A percentile compares a stretch with the other conserved stretches of the same genome.
These are phyloP conservation scores for Suillus spraguei DNA, from an alignment of 768 basidiomycete genomes.

Conservation along the genomic window DNA sequence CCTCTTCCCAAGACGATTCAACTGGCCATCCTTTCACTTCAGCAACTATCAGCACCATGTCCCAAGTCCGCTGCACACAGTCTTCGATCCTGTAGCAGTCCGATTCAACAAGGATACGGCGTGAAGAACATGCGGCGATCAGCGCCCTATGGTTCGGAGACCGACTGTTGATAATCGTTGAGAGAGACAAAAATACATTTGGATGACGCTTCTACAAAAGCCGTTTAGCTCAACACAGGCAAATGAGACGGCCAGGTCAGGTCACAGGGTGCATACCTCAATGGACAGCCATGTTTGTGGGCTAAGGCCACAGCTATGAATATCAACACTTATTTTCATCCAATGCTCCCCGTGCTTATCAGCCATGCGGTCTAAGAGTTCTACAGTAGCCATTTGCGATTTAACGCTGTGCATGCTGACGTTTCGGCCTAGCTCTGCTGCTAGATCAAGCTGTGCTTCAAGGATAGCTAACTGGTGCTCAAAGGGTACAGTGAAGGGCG, in stretches of 20 bases:
- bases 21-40: constrained; percentile 76
- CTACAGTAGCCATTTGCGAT: constrained; percentile 65
- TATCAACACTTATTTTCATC: constrained; percentile 73
- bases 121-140: constrained; percentile 60
- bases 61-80: constrained; percentile 68
- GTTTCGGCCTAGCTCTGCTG: constrained; percentile 74
- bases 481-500: constrained; percentile 78
- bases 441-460: constrained; percentile 84
- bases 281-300: constrained; percentile 73
- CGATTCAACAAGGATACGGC: constrained; percentile 83
- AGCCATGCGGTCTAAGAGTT: constrained; percentile 63
- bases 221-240: background rate
- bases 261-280: constrained; percentile 72
- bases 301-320: constrained; percentile 90
- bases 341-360: constrained; percentile 59
- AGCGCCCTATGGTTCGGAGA: constrained; percentile 64
- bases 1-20: constrained; percentile 58
- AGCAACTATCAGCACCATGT: constrained; percentile 73
- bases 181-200: constrained; percentile 88
- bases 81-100: constrained; percentile 74
- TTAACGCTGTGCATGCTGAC: constrained; percentile 90
- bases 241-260: background rate
- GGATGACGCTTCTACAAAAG: constrained; percentile 57
- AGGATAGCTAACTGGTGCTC: constrained; percentile 82
- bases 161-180: constrained; percentile 80